Evolutionary conservation across 805 yeast genomes (phyloP), one percentile per base, ranked within the genome.

Genomic region (Metschnikowia orientalis): DNA sequence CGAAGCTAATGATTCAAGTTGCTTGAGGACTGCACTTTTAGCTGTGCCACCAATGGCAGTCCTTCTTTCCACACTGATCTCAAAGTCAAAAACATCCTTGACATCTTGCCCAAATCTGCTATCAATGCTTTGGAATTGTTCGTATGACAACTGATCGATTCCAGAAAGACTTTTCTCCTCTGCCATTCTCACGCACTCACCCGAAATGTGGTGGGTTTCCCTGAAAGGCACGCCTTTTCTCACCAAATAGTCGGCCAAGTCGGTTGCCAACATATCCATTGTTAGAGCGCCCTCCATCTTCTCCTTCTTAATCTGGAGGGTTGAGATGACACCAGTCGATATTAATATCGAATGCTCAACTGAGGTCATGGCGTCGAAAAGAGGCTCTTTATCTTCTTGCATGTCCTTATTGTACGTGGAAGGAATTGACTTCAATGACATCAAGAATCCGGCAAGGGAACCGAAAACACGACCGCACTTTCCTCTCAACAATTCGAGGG

Each of bases 341-440:
- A 92, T 92, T 45, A 85, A 71, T 28, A 89, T 74, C 1, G 97
- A 92, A 63, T 92, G 97, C 50, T 87, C 95, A 15, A 90, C 94
- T 1, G 98, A 90, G 31, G 77, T 69, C 57, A 92, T 63, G 46
- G 84, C 77, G 63, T 92, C 99, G 53, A 92, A 92, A 43, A 92
- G 69, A n/a, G 99, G 96, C 63, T 92, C 99, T 61, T 92, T 92
- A 62, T 92, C 99, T 63, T 92, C 99, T 68, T 92, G 99, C 81
- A 92, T 81, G 60, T 92, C 99, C 67, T 92, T 92, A 69, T 92
- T 88, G 63, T 92, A 92, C 13, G 97, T 86, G 8, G 97, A 89
- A 23, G 99, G 99, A 41, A 90, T 86, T n/a, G 95, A 88, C 63
- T 92, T 92, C 51, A 87, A 71, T 15, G 95, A 79, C 96, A 92